Conservation (phyloP, 495 filamentous ascomycete species). For the Aspergillus panamensis region DNA sequence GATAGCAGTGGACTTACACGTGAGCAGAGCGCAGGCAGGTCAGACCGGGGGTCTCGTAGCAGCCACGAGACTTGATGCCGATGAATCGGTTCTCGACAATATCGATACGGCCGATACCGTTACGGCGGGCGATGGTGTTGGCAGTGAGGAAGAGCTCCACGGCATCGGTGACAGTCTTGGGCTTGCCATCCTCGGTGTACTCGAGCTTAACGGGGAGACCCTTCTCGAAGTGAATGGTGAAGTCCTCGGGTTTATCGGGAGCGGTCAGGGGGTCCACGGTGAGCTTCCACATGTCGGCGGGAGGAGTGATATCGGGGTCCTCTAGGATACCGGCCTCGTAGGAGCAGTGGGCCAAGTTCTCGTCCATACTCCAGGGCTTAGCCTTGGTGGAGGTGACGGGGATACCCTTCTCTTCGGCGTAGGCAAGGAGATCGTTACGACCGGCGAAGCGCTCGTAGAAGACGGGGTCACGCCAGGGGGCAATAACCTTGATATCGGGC, state of each 20-base stretch:
- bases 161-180: constrained; percentile 35
- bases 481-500: constrained; percentile 79
- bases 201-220: constrained; percentile 74
- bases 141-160: constrained; percentile 75
- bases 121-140: constrained; percentile 70
- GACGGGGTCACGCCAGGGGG: constrained; percentile 79
- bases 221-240: constrained; percentile 79
- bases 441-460: constrained; percentile 83
- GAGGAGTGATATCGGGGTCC: constrained; percentile 55
- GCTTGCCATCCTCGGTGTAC: constrained; percentile 48
- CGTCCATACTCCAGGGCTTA: constrained; percentile 66
- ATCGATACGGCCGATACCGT: constrained; percentile 86
- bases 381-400: constrained; percentile 80
- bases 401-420: constrained; percentile 71
- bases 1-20: constrained; percentile 25
- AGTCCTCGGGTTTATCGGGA: constrained; percentile 70
- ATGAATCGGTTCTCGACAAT: constrained; percentile 90
- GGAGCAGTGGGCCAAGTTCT: constrained; percentile 82
- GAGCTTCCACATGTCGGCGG: constrained; percentile 79
- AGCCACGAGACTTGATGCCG: constrained; percentile 81
- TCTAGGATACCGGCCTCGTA: constrained; percentile 77
- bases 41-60: constrained; percentile 79
- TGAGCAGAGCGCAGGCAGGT: constrained; percentile 75
- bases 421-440: constrained; percentile 84
- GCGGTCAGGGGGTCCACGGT: constrained; percentile 74